These are phyloP conservation scores for Penicillium sp. DNA, from an alignment of 2,329 filamentous ascomycete genomes.

Conservation along the genomic window DNA sequence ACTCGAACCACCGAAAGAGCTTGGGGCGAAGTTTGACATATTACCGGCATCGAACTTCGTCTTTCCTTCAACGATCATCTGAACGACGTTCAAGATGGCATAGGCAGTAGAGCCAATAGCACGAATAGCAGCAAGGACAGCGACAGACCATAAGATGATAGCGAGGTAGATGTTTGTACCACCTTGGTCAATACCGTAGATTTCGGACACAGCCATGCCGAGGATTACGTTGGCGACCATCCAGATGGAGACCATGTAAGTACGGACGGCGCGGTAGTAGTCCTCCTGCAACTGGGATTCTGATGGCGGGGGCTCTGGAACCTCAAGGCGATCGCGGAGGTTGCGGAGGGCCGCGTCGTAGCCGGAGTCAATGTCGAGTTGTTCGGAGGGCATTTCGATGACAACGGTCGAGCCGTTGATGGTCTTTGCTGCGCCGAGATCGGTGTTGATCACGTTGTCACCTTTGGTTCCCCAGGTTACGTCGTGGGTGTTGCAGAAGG, in stretches of 20 bases:
- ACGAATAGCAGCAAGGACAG: conserved; percentile 80
- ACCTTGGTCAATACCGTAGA: conserved; percentile 70
- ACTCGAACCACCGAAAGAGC: conserved; percentile 25
- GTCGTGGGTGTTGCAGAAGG: conserved; percentile 98
- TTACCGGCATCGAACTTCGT: conserved; percentile 57
- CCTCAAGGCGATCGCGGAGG: conserved; percentile 87
- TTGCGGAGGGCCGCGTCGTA: conserved; percentile 98
- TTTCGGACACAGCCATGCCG: conserved; percentile 88
- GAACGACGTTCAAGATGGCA: conserved; percentile 77
- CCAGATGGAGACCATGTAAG: conserved; percentile 97
- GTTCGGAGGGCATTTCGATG: conserved; percentile 95
- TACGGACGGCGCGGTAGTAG: conserved; percentile 95
- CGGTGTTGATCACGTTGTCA: conserved; percentile 91
- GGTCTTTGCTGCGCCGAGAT: conserved; percentile 81
- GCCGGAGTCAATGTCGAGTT: conserved; percentile 95
- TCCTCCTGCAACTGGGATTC: conserved; percentile 92
- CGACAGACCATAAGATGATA: conserved; percentile 92
- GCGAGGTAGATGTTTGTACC: conserved; percentile 85
- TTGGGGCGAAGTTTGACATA: conserved; percentile 30
- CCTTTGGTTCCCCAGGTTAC: conserved; percentile 99
- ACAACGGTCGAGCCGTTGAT: conserved; percentile 79
- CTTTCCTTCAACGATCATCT: conserved; percentile 82
- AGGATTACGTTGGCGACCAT: conserved; percentile 89
- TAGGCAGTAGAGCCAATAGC: conserved; percentile 80
- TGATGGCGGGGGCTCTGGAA: conserved; percentile 59